Base-by-base conservation (phyloP, 345 rosid species). In the Stellera chamaejasme region DNA sequence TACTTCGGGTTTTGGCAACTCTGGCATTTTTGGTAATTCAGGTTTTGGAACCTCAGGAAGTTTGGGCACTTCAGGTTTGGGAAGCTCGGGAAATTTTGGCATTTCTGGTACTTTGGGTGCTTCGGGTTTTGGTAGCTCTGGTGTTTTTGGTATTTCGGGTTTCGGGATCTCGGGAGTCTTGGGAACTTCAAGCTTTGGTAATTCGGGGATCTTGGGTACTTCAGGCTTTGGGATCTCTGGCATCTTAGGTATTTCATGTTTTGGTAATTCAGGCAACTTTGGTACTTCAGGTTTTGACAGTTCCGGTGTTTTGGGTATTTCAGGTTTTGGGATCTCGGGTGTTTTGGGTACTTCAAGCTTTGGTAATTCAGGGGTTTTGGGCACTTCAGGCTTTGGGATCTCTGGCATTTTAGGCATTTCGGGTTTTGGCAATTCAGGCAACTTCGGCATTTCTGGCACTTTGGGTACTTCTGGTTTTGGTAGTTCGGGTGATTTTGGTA, bases 341-440 rank as follows among this genome's bases (percentile, higher is more conserved):
- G 58, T 3, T 6, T 65, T 58, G 0, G 53, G 27, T 9, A 65
- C 3, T 43, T 70, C 66, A 0, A 67, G 67, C 23, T 68, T 72
- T 0, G 74, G 72, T 11, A 66, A 7, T 16, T 67, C 66, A 0
- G 72, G 69, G 1, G 46, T 0, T 50, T 60, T 60, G 0, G 73
- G 77, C 23, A 72, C 5, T 55, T 72, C 77, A 13, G 67, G 73
- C 36, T 68, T 57, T 19, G 74, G 74, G 12, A 62, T 23, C 63
- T 69, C 77, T 6, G 65, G 45, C 42, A 58, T 27, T 66, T 64
- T 48, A 13, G 70, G 75, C 50, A 73, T 62, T 44, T 19, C 58
- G 59, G 4, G 55, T n/a, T 60, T 60, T 0, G n/a, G n/a, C n/a
- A n/a, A n/a, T n/a, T n/a, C n/a, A n/a, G n/a, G n/a, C n/a, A n/a